A percentile compares a stretch with the other conserved stretches of the same genome.
Conservation (phyloP, 345 rosid species). For the Hibiscus trionum region DNA sequence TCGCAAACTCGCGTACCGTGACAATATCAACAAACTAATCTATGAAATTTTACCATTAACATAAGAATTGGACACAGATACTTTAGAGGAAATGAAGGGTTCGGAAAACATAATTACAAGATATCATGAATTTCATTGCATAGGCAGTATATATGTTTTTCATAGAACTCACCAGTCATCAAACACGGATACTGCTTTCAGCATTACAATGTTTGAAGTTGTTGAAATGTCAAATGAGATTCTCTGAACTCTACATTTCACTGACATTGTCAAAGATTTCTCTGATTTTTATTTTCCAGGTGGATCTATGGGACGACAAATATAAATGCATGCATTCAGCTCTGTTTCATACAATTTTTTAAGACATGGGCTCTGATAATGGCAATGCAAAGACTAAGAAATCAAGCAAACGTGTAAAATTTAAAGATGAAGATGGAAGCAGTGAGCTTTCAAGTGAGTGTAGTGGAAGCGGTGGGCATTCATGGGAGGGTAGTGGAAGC, state of each 20-base stretch:
- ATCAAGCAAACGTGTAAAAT: not conserved
- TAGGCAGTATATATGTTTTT: no score
- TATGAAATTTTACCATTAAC: no score
- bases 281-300: not conserved
- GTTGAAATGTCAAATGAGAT: not conserved
- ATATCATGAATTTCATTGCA: no score
- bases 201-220: not conserved
- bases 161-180: no score
- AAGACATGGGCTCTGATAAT: slow-evolving; percentile 40
- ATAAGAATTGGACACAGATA: no score
- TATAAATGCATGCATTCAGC: not conserved
- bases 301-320: not conserved
- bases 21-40: no score
- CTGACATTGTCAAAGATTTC: not conserved
- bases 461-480: not conserved
- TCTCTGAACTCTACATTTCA: not conserved
- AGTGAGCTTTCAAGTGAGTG: slow-evolving; percentile 1
- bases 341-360: not conserved
- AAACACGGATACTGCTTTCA: no score
- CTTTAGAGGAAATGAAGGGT: no score
- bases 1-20: no score
- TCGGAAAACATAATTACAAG: no score
- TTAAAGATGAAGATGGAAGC: not conserved
- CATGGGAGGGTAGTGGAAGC: not conserved
- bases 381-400: slow-evolving; percentile 15